Base-by-base conservation (phyloP, 2,329 filamentous ascomycete genomes). In the Stachybotrys echinatus region DNA sequence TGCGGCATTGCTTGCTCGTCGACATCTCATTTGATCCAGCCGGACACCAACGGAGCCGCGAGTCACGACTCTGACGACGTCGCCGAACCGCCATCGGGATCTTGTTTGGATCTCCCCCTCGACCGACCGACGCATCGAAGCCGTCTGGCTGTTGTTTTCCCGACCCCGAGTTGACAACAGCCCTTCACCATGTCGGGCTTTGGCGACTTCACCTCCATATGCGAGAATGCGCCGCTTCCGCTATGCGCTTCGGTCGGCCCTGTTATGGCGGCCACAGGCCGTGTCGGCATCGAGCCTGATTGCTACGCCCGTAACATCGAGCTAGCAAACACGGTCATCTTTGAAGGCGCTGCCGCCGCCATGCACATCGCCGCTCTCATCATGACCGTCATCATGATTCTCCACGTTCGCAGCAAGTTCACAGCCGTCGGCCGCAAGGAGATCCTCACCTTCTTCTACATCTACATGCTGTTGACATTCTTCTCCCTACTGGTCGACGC, bases 321-420 rank as follows among this genome's bases (percentile, higher is more conserved):
- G 71, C 72, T 97, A 58, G 94, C 92, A 59, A 99, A 99, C 74
- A 99, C 94, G 39, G 92, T 97, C 73, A 99, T 99, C 64, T 99
- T 99, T 68, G 85, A 97, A 72, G 89, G 86, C 64, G 94, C 92
- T 23, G 85, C 91, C 20, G 89, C 89, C 54, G 91, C 92, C 64
- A 89, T 94, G 73, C 94, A 99, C 70, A 97, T 99, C 58, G 74
- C 88, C 50, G 89, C 92, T 14, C 76, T 99, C 52, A 75, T 85
- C 60, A 96, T 99, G 92, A 95, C 91, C 4, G 88, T 92, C 8
- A 87, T 96, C 62, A 99, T 99, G 94, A 91, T 99, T 54, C 78
- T 99, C 56, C 94, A 99, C 69, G 89, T 99, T 55, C 83, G 94
- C 61, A 92, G 89, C 61, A 99, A 99, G 73, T 99, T 99, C 70